phyloP scores from a whole-genome alignment of 2,329 filamentous ascomycete species.

The Aspergillus cejpii region DNA sequence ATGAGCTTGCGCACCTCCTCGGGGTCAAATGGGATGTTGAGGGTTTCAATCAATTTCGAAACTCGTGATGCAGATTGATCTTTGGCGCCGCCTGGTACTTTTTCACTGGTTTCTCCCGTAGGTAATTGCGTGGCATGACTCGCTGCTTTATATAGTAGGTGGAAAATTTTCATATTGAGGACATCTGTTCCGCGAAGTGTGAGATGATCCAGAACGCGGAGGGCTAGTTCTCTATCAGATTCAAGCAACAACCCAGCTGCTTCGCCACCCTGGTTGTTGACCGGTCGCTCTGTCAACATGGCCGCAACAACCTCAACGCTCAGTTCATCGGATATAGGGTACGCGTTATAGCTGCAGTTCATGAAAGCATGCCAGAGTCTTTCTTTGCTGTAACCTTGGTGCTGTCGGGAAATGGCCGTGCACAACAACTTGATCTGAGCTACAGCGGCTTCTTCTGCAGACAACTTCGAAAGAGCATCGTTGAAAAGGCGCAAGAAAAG shows the following conservation, averaged over 20 bases:
- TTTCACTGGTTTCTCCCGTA: slow-evolving; percentile 35
- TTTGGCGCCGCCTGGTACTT: slow-evolving; percentile 5
- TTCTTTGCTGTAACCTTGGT: slow-evolving; percentile 34
- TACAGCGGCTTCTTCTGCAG: slow-evolving; percentile 26
- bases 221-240: slow-evolving; percentile 31
- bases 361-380: slow-evolving; percentile 30
- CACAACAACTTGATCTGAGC: slow-evolving; percentile 34
- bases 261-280: slow-evolving; percentile 3
- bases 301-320: slow-evolving; percentile 34
- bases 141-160: slow-evolving; percentile 34
- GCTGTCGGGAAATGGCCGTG: slow-evolving; percentile 34
- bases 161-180: slow-evolving; percentile 45
- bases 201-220: slow-evolving; percentile 40
- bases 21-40: slow-evolving; percentile 26
- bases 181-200: slow-evolving; percentile 38
- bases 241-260: slow-evolving; percentile 16
- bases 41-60: slow-evolving; percentile 25
- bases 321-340: slow-evolving; percentile 30
- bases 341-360: slow-evolving; percentile 30
- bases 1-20: slow-evolving; percentile 28
- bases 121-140: slow-evolving; percentile 29
- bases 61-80: slow-evolving; percentile 17
- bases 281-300: slow-evolving; percentile 27
- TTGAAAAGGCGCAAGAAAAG: slow-evolving; percentile 41
- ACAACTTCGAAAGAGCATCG: slow-evolving; percentile 23